Evolutionary conservation across 345 rosid genomes (phyloP).

Genomic region (Ceriops zippeliana): DNA sequence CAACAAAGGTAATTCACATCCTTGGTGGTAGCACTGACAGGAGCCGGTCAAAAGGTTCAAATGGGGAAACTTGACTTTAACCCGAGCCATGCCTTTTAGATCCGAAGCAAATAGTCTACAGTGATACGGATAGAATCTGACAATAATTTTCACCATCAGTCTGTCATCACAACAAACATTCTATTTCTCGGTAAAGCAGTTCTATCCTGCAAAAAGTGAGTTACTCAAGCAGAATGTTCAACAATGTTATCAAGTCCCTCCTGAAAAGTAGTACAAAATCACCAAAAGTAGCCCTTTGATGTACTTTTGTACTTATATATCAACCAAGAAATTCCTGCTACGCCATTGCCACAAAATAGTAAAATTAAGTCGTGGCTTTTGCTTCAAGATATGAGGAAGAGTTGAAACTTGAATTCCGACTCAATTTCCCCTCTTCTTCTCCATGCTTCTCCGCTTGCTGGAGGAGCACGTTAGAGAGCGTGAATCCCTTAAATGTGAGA

Average conservation of each 20-base stretch:
- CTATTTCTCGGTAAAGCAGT: background rate
- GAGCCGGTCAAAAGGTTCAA: conserved; percentile 26
- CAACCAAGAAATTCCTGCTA: background rate
- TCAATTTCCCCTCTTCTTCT: too few relatives aligned
- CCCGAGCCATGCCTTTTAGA: conserved; percentile 22
- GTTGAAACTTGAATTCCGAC: too few relatives aligned
- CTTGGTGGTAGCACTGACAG: conserved; percentile 23
- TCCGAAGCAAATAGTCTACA: conserved; percentile 29
- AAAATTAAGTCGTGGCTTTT: too few relatives aligned
- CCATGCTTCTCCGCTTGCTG: too few relatives aligned
- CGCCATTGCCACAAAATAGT: too few relatives aligned
- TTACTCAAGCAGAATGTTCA: too few relatives aligned
- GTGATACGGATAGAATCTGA: conserved; percentile 27
- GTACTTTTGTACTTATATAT: conserved; percentile 21
- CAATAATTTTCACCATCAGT: background rate
- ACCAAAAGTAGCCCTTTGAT: conserved; percentile 29
- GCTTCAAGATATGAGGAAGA: too few relatives aligned
- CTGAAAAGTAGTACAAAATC: conserved; percentile 23
- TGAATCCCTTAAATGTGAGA: too few relatives aligned
- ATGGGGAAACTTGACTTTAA: conserved; percentile 20
- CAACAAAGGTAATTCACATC: conserved; percentile 10
- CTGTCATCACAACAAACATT: background rate
- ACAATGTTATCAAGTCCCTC: conserved; percentile 26
- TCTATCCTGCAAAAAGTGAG: too few relatives aligned
- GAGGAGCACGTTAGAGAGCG: too few relatives aligned